A percentile compares a stretch with the other conserved stretches of the same genome.
Evolutionary conservation across 495 filamentous ascomycete species (phyloP).

Genomic region (Halenospora varia): DNA sequence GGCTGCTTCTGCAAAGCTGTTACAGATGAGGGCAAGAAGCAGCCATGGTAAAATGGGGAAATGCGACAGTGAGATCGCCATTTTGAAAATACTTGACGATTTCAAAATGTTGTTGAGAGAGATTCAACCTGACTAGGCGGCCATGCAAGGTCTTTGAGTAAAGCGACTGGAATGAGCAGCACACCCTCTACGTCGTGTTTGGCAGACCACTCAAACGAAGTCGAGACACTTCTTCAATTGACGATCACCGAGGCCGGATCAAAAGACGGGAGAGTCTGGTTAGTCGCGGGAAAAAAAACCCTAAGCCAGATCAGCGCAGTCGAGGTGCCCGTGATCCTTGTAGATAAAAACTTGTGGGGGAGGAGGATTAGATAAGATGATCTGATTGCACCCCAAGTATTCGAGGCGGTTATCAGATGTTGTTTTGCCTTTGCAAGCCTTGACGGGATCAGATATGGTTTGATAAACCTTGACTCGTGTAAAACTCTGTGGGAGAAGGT

Average conservation of each 20-base stretch:
- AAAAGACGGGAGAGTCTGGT: background rate
- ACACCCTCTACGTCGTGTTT: background rate
- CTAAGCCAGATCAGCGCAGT: background rate
- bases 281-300: background rate
- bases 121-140: conserved; percentile 7
- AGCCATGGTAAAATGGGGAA: conserved; percentile 32
- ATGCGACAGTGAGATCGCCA: conserved; percentile 21
- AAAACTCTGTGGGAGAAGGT: background rate
- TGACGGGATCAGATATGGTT: background rate
- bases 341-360: background rate
- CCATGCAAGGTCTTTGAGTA: conserved; percentile 1
- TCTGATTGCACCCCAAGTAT: conserved; percentile 5
- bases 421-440: background rate
- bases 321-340: background rate
- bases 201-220: background rate
- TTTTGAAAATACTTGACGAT: conserved; percentile 1
- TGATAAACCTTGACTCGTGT: background rate
- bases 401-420: background rate
- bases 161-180: background rate
- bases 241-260: conserved; percentile 4
- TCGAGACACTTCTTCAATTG: background rate
- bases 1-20: conserved; percentile 44
- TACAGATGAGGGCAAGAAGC: conserved; percentile 24
- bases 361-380: conserved; percentile 1
- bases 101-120: background rate